Base-by-base conservation (phyloP, 106 monocot genomes). In the Platanthera zijinensis region DNA sequence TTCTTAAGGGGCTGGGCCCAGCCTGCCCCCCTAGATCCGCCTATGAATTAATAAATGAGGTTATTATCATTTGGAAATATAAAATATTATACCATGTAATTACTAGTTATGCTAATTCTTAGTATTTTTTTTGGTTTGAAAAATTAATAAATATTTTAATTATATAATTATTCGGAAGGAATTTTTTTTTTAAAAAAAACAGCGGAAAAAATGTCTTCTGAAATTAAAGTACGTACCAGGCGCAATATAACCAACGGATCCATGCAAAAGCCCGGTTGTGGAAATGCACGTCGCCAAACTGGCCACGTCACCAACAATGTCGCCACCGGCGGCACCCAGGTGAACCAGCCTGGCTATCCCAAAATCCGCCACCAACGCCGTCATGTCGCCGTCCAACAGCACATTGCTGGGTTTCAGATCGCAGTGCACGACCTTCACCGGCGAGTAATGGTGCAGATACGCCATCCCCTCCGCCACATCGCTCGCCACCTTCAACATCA, bases 381-480 rank as follows among this genome's bases (percentile, higher is more conserved):
- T 90, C 85, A 93, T 87, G 50, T 96, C 87, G 10, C 87, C 82
- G 32, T 93, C 89, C 5, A 96, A 80, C 21, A 96, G 90, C 71
- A 96, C 93, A 54, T 96, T 96, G 89, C 96, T 93, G 8, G 96
- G 96, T 81, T 96, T 96, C 46, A 96, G 84, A 80, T 96, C 96
- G 74, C 96, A 96, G 72, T 96, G 96, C 32, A 93, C 72, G 5
- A 96, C 90, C 52, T 59, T 87, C 7, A 91, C 89, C 5, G 89
- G 90, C 53, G 96, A 85, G 57, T 93, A 82, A 66, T 96, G 89
- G 80, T 96, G 96, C 74, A 96, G 59, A 81, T 96, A 96, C 19
- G 93, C 90, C 78, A 96, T 86, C 8, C 88, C 96, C 64, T 96
- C 88, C 2, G 96, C 96, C 1, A 96, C 61, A 73, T 93, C 87